Evolutionary conservation across 1,284 basidiomycete genomes (phyloP).

Genomic region (Athelia psychrophila): DNA sequence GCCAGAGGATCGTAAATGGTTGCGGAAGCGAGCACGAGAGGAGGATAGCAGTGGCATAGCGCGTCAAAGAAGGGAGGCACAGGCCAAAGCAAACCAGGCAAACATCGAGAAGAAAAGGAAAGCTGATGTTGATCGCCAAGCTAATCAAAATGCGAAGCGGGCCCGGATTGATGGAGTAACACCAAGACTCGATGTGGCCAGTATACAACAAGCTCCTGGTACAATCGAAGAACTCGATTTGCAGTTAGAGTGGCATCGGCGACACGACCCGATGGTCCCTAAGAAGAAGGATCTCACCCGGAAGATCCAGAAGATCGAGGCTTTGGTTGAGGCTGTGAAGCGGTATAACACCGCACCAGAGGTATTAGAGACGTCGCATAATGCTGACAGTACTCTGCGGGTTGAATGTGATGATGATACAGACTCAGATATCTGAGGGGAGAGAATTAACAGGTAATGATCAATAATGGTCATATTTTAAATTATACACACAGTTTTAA

Average conservation of each 20-base stretch:
- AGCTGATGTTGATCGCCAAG: neutral
- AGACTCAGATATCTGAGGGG: too few species aligned
- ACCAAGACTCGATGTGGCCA: neutral
- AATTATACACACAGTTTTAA: too few species aligned
- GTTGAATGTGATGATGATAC: too few species aligned
- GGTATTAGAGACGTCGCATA: too few species aligned
- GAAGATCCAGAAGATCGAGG: neutral
- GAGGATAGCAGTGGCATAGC: neutral
- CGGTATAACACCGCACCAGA: neutral
- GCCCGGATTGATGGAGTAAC: neutral
- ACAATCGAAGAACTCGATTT: neutral
- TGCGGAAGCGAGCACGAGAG: neutral
- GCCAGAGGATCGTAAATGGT: neutral
- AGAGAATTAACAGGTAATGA: too few species aligned
- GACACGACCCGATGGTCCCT: neutral
- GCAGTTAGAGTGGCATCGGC: neutral
- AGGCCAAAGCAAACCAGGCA: neutral
- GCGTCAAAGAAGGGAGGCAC: neutral
- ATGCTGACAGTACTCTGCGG: too few species aligned
- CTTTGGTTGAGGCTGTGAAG: neutral
- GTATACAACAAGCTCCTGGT: neutral
- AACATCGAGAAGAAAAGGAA: neutral
- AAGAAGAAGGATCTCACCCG: neutral
- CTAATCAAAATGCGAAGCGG: neutral
- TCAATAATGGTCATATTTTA: too few species aligned